These are phyloP conservation scores for Phialemonium atrogriseum DNA, from an alignment of 2,329 filamentous ascomycete genomes.

Conservation along the genomic window DNA sequence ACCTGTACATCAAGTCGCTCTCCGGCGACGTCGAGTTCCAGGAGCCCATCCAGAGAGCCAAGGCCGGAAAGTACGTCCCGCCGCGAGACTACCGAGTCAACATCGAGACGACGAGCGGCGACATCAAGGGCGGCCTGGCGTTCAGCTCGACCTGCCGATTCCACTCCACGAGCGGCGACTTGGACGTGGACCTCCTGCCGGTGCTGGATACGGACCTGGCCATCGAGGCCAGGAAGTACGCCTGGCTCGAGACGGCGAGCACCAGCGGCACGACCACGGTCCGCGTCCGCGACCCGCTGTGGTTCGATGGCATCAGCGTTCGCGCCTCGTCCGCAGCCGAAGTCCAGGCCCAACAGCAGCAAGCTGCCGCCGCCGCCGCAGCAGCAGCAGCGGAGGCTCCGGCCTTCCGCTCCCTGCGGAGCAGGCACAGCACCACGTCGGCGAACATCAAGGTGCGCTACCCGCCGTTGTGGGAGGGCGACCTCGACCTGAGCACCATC, in stretches of 20 bases:
- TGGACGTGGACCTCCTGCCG: constrained; percentile 33
- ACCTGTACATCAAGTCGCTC: constrained; percentile 29
- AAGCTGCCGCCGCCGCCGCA: too few species aligned
- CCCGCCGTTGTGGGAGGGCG: constrained; percentile 41
- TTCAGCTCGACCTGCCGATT: constrained; percentile 27
- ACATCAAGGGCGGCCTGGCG: constrained; percentile 30
- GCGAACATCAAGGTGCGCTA: constrained; percentile 34
- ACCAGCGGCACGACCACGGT: constrained; percentile 34
- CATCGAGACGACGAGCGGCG: constrained; percentile 35
- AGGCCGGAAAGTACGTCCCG: constrained; percentile 22
- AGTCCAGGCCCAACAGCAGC: too few species aligned
- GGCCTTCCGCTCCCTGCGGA: constrained; percentile 26
- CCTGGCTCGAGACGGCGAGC: constrained; percentile 29
- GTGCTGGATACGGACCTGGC: constrained; percentile 20
- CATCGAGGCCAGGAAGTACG: constrained; percentile 1
- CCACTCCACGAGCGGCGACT: constrained; percentile 30
- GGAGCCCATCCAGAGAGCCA: constrained; percentile 28
- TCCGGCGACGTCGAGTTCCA: constrained; percentile 34
- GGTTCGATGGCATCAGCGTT: too few species aligned
- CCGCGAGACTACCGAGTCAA: constrained; percentile 37
- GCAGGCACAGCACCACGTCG: constrained; percentile 35
- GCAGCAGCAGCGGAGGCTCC: constrained; percentile 6
- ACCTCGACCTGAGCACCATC: constrained; percentile 28
- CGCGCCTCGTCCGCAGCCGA: too few species aligned
- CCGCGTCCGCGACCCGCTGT: constrained; percentile 33